Evolutionary conservation across 2,329 filamentous ascomycete genomes (phyloP).

Genomic region (Phialophora tarda): DNA sequence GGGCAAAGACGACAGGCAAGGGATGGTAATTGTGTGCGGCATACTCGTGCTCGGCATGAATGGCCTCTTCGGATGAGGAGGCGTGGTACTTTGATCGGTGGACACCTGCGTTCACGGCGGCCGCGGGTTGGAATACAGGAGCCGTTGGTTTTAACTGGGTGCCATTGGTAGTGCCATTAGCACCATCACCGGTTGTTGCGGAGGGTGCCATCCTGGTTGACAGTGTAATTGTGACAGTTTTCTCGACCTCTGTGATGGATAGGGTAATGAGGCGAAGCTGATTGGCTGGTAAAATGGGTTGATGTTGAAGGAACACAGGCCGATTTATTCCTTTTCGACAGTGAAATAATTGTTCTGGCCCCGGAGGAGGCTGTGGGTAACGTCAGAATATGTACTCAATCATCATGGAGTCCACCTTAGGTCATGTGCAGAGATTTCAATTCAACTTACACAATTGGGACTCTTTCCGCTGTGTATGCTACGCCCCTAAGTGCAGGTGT

Average conservation of each 20-base stretch:
- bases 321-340: constrained; percentile 12
- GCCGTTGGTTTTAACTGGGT: constrained; percentile 49
- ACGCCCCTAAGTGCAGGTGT: constrained; percentile 39
- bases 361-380: not conserved
- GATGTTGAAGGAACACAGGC: constrained; percentile 5
- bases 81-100: constrained; percentile 67
- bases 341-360: constrained; percentile 11
- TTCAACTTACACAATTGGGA: constrained; percentile 29
- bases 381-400: constrained; percentile 27
- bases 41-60: constrained; percentile 78
- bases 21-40: constrained; percentile 99
- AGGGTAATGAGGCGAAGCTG: constrained; percentile 18
- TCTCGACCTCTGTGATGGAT: constrained; percentile 5
- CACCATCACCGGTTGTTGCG: constrained; percentile 27
- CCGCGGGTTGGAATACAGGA: constrained; percentile 47
- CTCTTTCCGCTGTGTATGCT: constrained; percentile 22
- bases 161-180: constrained; percentile 29
- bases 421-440: constrained; percentile 39
- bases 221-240: not conserved
- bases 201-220: constrained; percentile 31
- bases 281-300: constrained; percentile 28
- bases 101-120: constrained; percentile 40
- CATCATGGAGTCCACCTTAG: constrained; percentile 21
- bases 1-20: constrained; percentile 88
- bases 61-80: constrained; percentile 77